These are phyloP conservation scores for Dendryphion nanum DNA, from an alignment of 2,329 filamentous ascomycete species.

Conservation along the genomic window DNA sequence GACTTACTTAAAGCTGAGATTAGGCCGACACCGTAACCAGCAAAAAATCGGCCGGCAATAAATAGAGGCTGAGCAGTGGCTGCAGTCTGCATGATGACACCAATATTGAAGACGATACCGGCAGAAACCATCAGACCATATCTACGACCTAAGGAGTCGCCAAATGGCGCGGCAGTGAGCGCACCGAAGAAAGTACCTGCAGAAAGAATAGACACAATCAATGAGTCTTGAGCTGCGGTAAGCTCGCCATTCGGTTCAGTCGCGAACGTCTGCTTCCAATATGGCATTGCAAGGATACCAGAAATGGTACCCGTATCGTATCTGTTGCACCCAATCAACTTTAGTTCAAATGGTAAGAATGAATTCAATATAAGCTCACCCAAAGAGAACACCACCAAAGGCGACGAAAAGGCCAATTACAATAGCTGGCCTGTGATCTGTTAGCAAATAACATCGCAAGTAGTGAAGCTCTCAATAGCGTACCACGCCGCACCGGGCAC, in stretches of 20 bases:
- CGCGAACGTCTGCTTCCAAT: constrained; percentile 19
- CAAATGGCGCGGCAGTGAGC: constrained; percentile 66
- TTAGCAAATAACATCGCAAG: neutral
- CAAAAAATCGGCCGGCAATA: constrained; percentile 28
- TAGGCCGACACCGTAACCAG: constrained; percentile 30
- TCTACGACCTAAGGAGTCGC: constrained; percentile 69
- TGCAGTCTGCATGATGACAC: constrained; percentile 20
- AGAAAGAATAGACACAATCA: constrained; percentile 79
- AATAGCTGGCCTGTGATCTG: constrained; percentile 33
- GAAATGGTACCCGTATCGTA: constrained; percentile 38
- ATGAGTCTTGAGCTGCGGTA: constrained; percentile 60
- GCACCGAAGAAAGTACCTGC: constrained; percentile 76
- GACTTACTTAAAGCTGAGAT: constrained; percentile 44
- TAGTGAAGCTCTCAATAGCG: constrained; percentile 5
- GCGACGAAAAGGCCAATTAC: constrained; percentile 45
- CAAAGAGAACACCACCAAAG: constrained; percentile 45
- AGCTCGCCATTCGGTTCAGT: constrained; percentile 15
- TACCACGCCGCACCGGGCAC: constrained; percentile 68
- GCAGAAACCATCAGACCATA: constrained; percentile 50
- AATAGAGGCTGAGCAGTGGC: constrained; percentile 14
- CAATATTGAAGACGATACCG: constrained; percentile 37
- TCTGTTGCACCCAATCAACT: no score
- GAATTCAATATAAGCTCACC: constrained; percentile 18
- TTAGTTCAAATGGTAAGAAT: neutral
- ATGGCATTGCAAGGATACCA: constrained; percentile 69